phyloP scores from a whole-genome alignment of 2,329 filamentous ascomycete species.

The Penicillium griseofulvum region DNA sequence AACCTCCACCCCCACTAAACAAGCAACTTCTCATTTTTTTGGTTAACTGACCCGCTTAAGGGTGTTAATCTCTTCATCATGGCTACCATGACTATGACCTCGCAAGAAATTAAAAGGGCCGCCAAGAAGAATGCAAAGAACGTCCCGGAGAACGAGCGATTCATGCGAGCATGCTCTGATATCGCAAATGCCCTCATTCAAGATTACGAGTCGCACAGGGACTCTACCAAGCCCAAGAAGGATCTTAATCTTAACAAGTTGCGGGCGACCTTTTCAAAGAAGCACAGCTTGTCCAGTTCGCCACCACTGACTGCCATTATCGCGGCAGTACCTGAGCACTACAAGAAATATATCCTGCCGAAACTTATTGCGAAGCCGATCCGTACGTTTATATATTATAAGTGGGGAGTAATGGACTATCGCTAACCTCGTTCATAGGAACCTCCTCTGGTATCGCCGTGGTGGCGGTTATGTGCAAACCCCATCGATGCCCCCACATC shows the following conservation, averaged over 20 bases:
- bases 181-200: slow-evolving; percentile 92
- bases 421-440: slow-evolving; percentile 50
- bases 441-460: slow-evolving; percentile 97
- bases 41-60: slow-evolving; percentile 1
- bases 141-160: slow-evolving; percentile 90
- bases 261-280: slow-evolving; percentile 83
- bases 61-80: slow-evolving; percentile 45
- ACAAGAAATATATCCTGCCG: slow-evolving; percentile 97
- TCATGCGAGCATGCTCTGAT: slow-evolving; percentile 89
- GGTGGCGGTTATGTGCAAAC: slow-evolving; percentile 99
- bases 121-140: slow-evolving; percentile 69
- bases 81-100: slow-evolving; percentile 62
- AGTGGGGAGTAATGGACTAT: neutral
- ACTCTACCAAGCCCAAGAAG: slow-evolving; percentile 69
- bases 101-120: slow-evolving; percentile 54
- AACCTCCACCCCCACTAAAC: slow-evolving; percentile 14
- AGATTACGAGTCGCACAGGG: slow-evolving; percentile 79
- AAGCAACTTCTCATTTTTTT: neutral
- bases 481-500: slow-evolving; percentile 94
- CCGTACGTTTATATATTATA: slow-evolving; percentile 50
- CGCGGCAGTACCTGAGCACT: slow-evolving; percentile 96
- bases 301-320: slow-evolving; percentile 96
- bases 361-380: slow-evolving; percentile 98
- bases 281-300: slow-evolving; percentile 82
- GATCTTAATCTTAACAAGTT: slow-evolving; percentile 92